Conservation (phyloP, 345 rosid genomes). For the Salix purpurea region DNA sequence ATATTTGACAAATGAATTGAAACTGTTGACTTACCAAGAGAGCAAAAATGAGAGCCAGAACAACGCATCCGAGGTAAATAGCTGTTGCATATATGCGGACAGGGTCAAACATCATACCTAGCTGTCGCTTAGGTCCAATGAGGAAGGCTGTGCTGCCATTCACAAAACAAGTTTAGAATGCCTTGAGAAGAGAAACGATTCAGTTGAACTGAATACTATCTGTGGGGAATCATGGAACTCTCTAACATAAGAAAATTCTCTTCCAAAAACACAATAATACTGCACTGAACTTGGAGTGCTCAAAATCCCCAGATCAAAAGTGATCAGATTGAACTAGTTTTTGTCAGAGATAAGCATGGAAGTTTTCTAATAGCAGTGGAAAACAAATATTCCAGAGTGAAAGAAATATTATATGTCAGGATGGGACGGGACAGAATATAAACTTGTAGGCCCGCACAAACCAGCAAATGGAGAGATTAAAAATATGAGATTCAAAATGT, state of each 20-base stretch:
- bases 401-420: neutral
- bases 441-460: constrained; percentile 1
- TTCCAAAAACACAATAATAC: neutral
- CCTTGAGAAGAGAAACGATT: neutral
- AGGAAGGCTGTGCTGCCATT: constrained; percentile 97
- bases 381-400: too few relatives aligned
- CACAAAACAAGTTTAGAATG: constrained; percentile 23
- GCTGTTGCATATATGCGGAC: constrained; percentile 68
- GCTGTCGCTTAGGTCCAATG: constrained; percentile 67
- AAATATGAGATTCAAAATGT: neutral
- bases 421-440: neutral
- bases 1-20: neutral
- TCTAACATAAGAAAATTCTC: neutral
- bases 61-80: constrained; percentile 65
- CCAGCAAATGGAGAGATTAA: neutral
- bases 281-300: neutral
- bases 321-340: neutral
- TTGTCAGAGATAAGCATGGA: neutral
- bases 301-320: neutral
- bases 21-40: constrained; percentile 56
- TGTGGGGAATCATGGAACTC: neutral
- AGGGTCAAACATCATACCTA: constrained; percentile 87
- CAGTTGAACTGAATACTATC: neutral
- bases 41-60: constrained; percentile 75
- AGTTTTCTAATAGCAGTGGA: too few relatives aligned